phyloP scores from a whole-genome alignment of 345 rosid species.

The Lumnitzera littorea region DNA sequence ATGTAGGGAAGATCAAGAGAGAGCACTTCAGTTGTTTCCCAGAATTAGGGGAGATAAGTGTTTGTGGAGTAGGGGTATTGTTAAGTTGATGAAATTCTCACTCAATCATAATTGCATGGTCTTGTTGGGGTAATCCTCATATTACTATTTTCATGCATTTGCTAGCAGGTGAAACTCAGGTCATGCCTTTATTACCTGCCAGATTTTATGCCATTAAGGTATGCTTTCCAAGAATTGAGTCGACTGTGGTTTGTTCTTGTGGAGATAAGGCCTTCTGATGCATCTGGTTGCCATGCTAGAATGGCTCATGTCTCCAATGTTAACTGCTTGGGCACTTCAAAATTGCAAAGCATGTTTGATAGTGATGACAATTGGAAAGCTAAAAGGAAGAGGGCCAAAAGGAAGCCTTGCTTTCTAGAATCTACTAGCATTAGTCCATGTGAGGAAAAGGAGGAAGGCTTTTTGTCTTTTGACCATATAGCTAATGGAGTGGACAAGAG shows the following conservation, averaged over 20 bases:
- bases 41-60: slow-evolving; percentile 36
- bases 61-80: slow-evolving; percentile 40
- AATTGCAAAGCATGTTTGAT: background rate
- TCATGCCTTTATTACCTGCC: slow-evolving; percentile 38
- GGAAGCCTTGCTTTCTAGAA: too few relatives aligned
- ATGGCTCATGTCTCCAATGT: slow-evolving; percentile 6
- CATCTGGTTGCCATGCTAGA: slow-evolving; percentile 6
- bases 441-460: too few relatives aligned
- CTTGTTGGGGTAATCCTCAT: background rate
- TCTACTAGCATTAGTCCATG: too few relatives aligned
- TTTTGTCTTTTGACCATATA: too few relatives aligned
- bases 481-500: too few relatives aligned
- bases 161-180: slow-evolving; percentile 32
- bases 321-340: background rate
- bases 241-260: slow-evolving; percentile 36
- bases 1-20: slow-evolving; percentile 49
- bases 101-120: background rate
- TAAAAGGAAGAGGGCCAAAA: too few relatives aligned
- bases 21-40: slow-evolving; percentile 39
- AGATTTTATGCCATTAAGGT: slow-evolving; percentile 34
- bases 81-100: background rate
- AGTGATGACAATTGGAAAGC: too few relatives aligned
- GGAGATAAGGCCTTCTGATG: slow-evolving; percentile 17
- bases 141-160: background rate
- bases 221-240: slow-evolving; percentile 32